Evolutionary conservation across 148 eudicot species (phyloP).

Genomic region (Rhododendron mucronatum): DNA sequence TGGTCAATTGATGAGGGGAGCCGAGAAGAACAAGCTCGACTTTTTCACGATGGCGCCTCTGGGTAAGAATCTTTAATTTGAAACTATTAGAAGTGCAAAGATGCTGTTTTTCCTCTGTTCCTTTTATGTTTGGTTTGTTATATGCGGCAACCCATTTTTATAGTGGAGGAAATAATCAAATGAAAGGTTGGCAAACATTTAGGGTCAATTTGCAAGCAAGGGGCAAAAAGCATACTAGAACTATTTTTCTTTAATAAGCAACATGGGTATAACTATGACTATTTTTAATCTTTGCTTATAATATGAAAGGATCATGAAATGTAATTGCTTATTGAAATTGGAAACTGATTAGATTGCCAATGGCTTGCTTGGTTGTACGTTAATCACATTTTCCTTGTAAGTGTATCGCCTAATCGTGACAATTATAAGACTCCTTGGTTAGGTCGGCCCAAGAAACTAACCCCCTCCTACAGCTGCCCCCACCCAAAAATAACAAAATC

Average conservation of each 20-base stretch:
- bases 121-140: neutral
- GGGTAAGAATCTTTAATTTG: slow-evolving; percentile 42
- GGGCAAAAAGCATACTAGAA: neutral
- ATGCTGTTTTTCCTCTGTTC: neutral
- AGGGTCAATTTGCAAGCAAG: neutral
- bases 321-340: neutral
- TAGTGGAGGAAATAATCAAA: neutral
- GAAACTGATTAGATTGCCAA: too few species aligned
- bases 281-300: neutral
- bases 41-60: slow-evolving; percentile 58
- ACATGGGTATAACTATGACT: neutral
- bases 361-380: too few species aligned
- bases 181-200: neutral
- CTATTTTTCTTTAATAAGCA: neutral
- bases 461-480: too few species aligned
- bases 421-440: too few species aligned
- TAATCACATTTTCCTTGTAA: too few species aligned
- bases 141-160: neutral
- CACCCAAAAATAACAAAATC: too few species aligned
- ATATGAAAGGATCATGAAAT: neutral
- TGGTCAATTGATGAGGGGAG: slow-evolving; percentile 99
- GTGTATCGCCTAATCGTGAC: too few species aligned
- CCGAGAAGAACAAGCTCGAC: slow-evolving; percentile 88
- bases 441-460: too few species aligned
- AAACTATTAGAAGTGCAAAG: neutral